Evolutionary conservation across 306 rosid species (phyloP), one percentile per base, ranked within the genome.

Genomic region (Malus sieversii): DNA sequence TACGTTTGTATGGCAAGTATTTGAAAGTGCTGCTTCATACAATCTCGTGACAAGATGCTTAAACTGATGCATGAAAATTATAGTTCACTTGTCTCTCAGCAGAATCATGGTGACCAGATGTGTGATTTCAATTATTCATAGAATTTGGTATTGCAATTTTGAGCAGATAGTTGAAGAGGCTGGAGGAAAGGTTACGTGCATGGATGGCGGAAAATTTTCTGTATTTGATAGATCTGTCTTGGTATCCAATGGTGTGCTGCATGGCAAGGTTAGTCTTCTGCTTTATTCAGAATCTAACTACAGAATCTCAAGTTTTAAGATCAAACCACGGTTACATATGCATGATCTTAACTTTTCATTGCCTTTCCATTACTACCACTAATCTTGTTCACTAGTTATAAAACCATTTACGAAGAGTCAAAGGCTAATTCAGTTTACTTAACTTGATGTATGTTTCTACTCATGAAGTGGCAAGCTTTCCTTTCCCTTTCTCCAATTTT

Each of bases 151-250:
- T 33, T 72, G 60, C 29, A 58, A 64, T 68, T 77, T 45, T 66
- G 58, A 60, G 73, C 81, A 94, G 98, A 88, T 94, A 72, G 98
- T 92, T 66, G 97, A 94, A 82, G 98, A 94, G 89, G 95, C 98
- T 42, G 98, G 96, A 35, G 98, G 98, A 60, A 27, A 83, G 38
- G 90, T 90, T 66, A 86, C 96, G 63, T 73, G 95, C 79, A 94
- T 94, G 98, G 98, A 94, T 68, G 97, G 98, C 48, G 93, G 96
- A 70, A 89, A 87, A 62, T 94, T 94, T 84, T 86, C 87, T 65
- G 96, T 94, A 32, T 94, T 94, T 88, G 97, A 94, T 86, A 88
- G 98, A 83, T 94, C 98, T 45, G 91, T 92, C 67, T 85, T 94
- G 88, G 98, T 94, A 65, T 92, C 98, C 53, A 92, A 92, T 68